A percentile compares a stretch with the other conserved stretches of the same genome.
Conservation (phyloP, 2,329 filamentous ascomycete species). For the Beauveria bassiana region DNA sequence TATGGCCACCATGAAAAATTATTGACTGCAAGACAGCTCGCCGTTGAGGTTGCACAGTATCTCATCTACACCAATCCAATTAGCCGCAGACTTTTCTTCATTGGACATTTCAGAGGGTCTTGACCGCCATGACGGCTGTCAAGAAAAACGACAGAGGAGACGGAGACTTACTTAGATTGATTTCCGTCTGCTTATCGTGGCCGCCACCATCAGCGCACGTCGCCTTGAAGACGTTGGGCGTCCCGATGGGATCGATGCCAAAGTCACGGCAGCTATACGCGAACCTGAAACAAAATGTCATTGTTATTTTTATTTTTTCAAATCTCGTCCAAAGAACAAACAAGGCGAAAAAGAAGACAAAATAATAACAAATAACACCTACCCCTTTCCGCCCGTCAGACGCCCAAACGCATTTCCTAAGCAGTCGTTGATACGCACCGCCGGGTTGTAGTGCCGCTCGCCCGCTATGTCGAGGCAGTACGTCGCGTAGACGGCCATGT, state of each 20-base stretch:
- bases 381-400: neutral
- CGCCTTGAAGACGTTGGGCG: neutral
- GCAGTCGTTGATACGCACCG: neutral
- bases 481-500: conserved; percentile 1
- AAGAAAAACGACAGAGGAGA: neutral
- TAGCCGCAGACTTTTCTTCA: neutral
- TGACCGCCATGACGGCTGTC: no score
- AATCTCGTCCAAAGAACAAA: no score
- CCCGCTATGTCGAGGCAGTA: neutral
- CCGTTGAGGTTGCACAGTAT: conserved; percentile 1
- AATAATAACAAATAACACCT: neutral
- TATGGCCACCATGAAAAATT: neutral
- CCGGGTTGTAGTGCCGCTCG: conserved; percentile 4
- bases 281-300: neutral
- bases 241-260: neutral
- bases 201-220: neutral
- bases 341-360: neutral
- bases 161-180: neutral
- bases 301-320: neutral
- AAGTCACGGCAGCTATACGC: conserved; percentile 3
- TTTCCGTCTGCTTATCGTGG: neutral
- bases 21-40: neutral
- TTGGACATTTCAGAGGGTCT: no score
- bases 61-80: neutral
- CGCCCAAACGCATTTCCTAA: neutral